Percentiles rank a stretch among this genome's conserved stretches.
Conservation (phyloP, 495 filamentous ascomycete species). For the Penicillium paxilli region DNA sequence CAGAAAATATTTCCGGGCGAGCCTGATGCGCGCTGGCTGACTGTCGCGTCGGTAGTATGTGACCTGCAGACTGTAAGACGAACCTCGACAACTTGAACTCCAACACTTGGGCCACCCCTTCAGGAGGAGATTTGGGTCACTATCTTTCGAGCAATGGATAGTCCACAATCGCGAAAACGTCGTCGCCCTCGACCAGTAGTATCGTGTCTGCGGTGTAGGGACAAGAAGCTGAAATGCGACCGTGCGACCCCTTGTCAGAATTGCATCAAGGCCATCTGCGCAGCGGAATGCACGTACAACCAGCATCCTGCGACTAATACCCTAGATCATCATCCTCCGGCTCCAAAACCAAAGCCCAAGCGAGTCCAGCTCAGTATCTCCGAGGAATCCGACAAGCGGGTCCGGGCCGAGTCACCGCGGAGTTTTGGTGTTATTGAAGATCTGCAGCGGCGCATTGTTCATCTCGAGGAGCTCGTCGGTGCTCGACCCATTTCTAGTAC, state of each 20-base stretch:
- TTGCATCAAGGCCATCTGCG: slow-evolving; percentile 23
- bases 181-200: slow-evolving; percentile 22
- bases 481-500: slow-evolving; percentile 1
- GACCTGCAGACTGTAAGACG: too few species aligned
- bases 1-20: too few species aligned
- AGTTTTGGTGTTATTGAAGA: slow-evolving; percentile 25
- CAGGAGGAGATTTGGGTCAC: not conserved
- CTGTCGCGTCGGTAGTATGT: too few species aligned
- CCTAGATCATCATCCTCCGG: not conserved
- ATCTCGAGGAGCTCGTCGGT: slow-evolving; percentile 20
- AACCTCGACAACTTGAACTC: too few species aligned
- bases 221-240: slow-evolving; percentile 35
- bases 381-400: not conserved
- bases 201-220: slow-evolving; percentile 31
- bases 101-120: not conserved
- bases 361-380: slow-evolving; percentile 3
- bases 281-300: slow-evolving; percentile 19
- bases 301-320: not conserved
- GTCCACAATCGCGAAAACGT: slow-evolving; percentile 18
- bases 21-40: too few species aligned
- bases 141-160: slow-evolving; percentile 8
- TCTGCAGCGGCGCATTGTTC: slow-evolving; percentile 23
- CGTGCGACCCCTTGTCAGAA: slow-evolving; percentile 28
- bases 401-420: not conserved
- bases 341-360: slow-evolving; percentile 9